Evolutionary conservation across 129 eudicot genomes (phyloP).

Genomic region (Chrysanthemum seticuspe): DNA sequence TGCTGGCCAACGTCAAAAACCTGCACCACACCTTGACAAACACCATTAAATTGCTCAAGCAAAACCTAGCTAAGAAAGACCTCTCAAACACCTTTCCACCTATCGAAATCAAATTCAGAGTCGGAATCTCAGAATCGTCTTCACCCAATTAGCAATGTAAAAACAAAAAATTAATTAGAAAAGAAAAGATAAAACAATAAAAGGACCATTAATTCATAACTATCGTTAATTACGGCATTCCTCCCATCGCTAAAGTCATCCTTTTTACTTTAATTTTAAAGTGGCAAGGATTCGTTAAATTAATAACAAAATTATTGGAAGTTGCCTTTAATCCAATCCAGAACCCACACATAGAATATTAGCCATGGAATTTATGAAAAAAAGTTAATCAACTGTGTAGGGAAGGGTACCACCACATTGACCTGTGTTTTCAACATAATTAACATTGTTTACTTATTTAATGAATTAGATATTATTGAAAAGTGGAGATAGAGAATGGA

Average conservation of each 20-base stretch:
- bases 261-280: background rate
- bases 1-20: too few relatives aligned
- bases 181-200: too few relatives aligned
- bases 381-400: background rate
- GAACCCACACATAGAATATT: background rate
- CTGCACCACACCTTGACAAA: too few relatives aligned
- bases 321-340: background rate
- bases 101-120: too few relatives aligned
- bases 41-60: too few relatives aligned
- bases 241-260: background rate
- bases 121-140: too few relatives aligned
- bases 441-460: background rate
- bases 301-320: background rate
- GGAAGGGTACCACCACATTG: conserved; percentile 21
- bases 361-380: background rate
- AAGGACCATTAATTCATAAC: too few relatives aligned
- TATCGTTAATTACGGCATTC: background rate
- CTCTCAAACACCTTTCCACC: too few relatives aligned
- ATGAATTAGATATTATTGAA: conserved; percentile 10
- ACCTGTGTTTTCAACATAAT: conserved; percentile 4
- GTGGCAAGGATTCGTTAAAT: background rate
- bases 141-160: too few relatives aligned
- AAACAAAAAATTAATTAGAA: too few relatives aligned
- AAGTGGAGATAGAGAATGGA: conserved; percentile 15
- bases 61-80: too few relatives aligned